Evolutionary conservation across 768 basidiomycete species (phyloP), one percentile per base, ranked within the genome.

Genomic region (Rhodotorula taiwanensis): DNA sequence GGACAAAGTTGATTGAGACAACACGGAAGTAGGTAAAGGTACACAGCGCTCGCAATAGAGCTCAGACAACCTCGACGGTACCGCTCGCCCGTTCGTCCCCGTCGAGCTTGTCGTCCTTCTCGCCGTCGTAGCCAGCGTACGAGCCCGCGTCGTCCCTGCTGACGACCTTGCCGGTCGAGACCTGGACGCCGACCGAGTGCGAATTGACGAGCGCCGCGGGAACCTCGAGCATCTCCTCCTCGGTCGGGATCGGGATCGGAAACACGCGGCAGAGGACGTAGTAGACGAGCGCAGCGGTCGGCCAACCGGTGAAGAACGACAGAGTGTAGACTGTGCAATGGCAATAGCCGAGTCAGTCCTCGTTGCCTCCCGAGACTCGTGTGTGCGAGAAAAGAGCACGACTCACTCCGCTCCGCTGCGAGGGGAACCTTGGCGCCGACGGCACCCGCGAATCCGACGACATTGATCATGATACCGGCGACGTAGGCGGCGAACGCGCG

Each of bases 261-360:
- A 81, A 87, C 27, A 80, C n/a, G 56, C 75, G 70, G 76, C 84
- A 86, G 49, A 85, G 79, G 45, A 75, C 33, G 71, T 78, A 81
- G 75, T 90, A 91, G 48, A 86, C 72, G 62, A 86, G 52, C 14
- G 81, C 78, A 3, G 87, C 86, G 47, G 84, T 80, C 34, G 82
- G 83, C 68, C 88, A 86, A 33, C 88, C 88, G n/a, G 86, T 86
- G 76, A 89, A 86, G 80, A 89, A 91, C 18, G 86, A 83, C 78
- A 89, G 80, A 55, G 84, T 77, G 75, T 86, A 88, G 67, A 87
- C 81, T 43, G n/a, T 30, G 8, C 13, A n/a, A 10, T 7, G 23
- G 23, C 52, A 41, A 36, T 20, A 10, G 34, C n/a, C 15, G 30
- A 30, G 42, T 42, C 42, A 44, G 70, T 69, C 7, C 25, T 2